Base-by-base conservation (phyloP, 768 basidiomycete genomes). In the Russula abietina region DNA sequence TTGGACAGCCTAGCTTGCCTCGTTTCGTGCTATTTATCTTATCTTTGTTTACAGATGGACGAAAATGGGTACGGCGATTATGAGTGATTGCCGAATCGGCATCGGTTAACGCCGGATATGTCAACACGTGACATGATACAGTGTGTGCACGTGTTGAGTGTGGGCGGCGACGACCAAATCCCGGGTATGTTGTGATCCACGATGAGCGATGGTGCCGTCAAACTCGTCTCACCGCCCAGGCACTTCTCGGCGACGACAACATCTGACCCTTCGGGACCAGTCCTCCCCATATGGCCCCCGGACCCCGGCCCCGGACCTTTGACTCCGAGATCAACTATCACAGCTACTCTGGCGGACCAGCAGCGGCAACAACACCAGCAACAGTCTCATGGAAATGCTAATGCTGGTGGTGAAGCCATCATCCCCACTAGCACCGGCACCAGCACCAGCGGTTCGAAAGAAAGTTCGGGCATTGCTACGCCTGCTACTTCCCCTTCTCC, bases 1-100 rank as follows among this genome's bases (percentile, higher is more conserved):
- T n/a, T 43, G 41, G 38, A 55, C 55, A 28, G 30, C 41, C 30
- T 12, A 30, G 30, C 56, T 14, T 46, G 57, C 57, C 57, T 58
- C 57, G 46, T 57, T 49, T 24, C n/a, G n/a, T n/a, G n/a, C n/a
- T n/a, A n/a, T n/a, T n/a, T n/a, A n/a, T 41, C 32, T 36, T 57
- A 30, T 11, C 8, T 46, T 24, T 12, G 10, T 36, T 36, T 30
- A 30, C 28, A 30, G 28, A 30, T 30, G 28, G 12, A 49, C 48
- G 48, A 26, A 28, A 49, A 26, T 28, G 48, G 48, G 16, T 11
- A 49, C 48, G 48, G 48, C 48, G 48, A 48, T 12, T 48, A 48
- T 48, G 22, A 48, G n/a, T n/a, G n/a, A n/a, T n/a, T n/a, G n/a
- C n/a, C 10, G 45, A 7, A 30, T 30, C 17, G 39, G 9, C 41